Conservation (phyloP, 805 yeast genomes). For the Candida nemodendra region DNA sequence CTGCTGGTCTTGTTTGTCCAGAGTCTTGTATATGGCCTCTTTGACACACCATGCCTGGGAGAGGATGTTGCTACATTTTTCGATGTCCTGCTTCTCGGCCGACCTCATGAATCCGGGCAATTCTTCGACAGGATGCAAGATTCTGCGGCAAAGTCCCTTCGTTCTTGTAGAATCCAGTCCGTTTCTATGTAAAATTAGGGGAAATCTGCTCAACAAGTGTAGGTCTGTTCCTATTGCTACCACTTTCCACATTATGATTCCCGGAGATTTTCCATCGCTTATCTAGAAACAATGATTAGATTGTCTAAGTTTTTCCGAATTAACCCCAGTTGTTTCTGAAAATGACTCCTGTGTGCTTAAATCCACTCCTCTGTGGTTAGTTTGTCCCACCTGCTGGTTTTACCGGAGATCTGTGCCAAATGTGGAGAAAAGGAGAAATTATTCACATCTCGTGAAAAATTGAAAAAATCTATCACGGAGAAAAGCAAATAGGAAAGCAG, state of each 20-base stretch:
- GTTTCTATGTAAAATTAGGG: conserved; percentile 36
- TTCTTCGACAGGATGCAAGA: conserved; percentile 49
- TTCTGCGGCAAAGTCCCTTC: conserved; percentile 40
- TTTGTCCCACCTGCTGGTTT: too few species aligned
- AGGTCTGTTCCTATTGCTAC: conserved; percentile 61
- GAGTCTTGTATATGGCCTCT: conserved; percentile 68
- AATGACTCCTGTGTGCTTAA: too few species aligned
- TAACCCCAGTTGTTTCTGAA: too few species aligned
- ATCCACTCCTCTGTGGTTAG: too few species aligned
- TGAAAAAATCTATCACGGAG: too few species aligned
- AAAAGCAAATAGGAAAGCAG: too few species aligned
- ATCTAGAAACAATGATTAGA: too few species aligned
- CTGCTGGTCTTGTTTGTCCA: conserved; percentile 49
- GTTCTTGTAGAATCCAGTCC: conserved; percentile 36
- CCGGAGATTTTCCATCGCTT: too few species aligned
- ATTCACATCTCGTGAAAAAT: too few species aligned
- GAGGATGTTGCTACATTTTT: conserved; percentile 35
- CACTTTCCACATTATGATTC: conserved; percentile 31
- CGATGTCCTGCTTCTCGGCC: conserved; percentile 17
- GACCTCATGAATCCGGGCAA: conserved; percentile 33
- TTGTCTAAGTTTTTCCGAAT: too few species aligned
- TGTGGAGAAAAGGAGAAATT: too few species aligned
- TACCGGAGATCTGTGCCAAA: too few species aligned
- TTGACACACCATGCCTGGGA: conserved; percentile 72
- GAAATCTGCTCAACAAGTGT: conserved; percentile 46